These are phyloP conservation scores for Globisporangium cylindrosporum DNA, from an alignment of 352 stramenopile species.

Conservation along the genomic window DNA sequence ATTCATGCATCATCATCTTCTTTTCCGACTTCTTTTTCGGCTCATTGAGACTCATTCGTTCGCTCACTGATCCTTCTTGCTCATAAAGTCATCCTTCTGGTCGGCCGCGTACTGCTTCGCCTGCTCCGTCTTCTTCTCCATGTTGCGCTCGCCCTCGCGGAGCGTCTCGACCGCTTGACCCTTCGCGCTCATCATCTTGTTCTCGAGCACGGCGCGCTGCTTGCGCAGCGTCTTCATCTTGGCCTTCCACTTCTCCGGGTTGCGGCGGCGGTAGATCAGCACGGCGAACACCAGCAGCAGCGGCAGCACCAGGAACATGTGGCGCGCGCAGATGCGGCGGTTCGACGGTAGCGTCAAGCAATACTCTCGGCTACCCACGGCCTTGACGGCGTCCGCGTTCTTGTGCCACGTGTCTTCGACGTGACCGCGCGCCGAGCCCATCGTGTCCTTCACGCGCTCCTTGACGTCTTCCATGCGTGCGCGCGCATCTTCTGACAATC, in stretches of 20 bases:
- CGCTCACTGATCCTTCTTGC: constrained; percentile 9
- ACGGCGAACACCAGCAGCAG: constrained; percentile 34
- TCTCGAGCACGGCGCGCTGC: constrained; percentile 42
- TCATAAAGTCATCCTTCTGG: constrained; percentile 3
- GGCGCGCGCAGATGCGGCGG: constrained; percentile 38
- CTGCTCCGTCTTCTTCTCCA: constrained; percentile 36
- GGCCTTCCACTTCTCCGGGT: constrained; percentile 66
- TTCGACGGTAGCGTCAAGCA: constrained; percentile 43
- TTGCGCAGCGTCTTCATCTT: constrained; percentile 47
- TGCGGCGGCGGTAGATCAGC: constrained; percentile 48
- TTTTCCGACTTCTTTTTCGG: not conserved
- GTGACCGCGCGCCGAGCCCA: constrained; percentile 32
- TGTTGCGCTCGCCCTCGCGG: constrained; percentile 28
- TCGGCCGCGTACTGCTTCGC: not conserved
- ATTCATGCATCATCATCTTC: not conserved
- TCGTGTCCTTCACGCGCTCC: constrained; percentile 45
- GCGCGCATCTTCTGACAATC: constrained; percentile 21
- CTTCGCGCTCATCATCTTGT: constrained; percentile 42
- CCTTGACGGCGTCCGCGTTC: constrained; percentile 47
- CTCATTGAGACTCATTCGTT: not conserved
- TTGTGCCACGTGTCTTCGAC: constrained; percentile 55
- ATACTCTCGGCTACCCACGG: constrained; percentile 42
- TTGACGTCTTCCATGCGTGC: constrained; percentile 30
- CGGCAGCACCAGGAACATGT: constrained; percentile 46
- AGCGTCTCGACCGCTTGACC: constrained; percentile 33